Evolutionary conservation across 2,329 filamentous ascomycete species (phyloP), one percentile per base, ranked within the genome.

Genomic region (Paracorniculantispora psalliotae): DNA sequence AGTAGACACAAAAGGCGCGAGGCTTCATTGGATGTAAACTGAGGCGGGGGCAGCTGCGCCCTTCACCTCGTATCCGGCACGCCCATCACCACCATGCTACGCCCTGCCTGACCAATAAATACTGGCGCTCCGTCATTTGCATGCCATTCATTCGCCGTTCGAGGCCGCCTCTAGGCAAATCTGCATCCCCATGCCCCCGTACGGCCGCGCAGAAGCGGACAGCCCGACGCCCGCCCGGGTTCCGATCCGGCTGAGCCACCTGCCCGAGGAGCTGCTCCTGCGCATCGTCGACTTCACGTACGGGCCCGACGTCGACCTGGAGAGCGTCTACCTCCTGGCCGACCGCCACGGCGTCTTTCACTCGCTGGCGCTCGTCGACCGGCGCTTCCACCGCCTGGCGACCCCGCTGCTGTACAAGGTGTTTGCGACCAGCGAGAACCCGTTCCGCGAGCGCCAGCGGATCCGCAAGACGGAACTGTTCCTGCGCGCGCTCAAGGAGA

Each of bases 351-450:
- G 13, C 21, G 33, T 51, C 21, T 51, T 51, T n/a, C 33, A 53
- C 37, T 25, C 50, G 5, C 23, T 53, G 23, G 50, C 37, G 2
- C 23, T 53, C 2, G 39, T 53, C 5, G 50, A 53, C 50, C 50
- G 39, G 23, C 50, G 50, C 37, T 43, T 53, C 39, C n/a, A 43
- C 26, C 37, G 50, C 17, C 37, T 53, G 3, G 50, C 50, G 21
- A 53, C 50, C 25, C 50, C 50, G 37, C 23, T 53, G 15, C 50
- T 53, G 23, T 53, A 53, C 50, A 26, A 43, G 19, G 21, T 51
- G 19, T 51, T 51, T 26, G 49, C 49, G 21, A 51, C 49, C 10
- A 51, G 49, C 49, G 49, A 51, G 49, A 51, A 51, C 13, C 49
- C 49, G 4, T 51, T 51, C 19, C 49, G 49, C 19, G 49, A 51